A percentile compares a stretch with the other conserved stretches of the same genome.
Conservation (phyloP, 305 asterid species). For the Fraxinus dipetala region DNA sequence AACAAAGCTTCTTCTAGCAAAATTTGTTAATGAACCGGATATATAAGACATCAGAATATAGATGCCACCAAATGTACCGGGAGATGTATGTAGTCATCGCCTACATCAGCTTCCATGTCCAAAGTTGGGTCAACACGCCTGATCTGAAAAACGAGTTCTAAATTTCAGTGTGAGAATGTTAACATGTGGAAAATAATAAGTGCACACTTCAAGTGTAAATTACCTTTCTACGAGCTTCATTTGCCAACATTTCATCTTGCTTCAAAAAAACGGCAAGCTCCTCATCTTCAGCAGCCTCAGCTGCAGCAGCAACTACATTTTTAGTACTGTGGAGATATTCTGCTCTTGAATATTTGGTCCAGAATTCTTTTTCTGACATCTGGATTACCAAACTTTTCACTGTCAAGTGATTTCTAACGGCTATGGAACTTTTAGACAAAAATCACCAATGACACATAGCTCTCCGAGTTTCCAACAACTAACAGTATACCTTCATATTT, state of each 20-base stretch:
- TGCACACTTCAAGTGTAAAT: conserved; percentile 16
- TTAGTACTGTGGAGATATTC: conserved; percentile 84
- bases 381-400: conserved; percentile 29
- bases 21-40: conserved; percentile 20
- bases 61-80: conserved; percentile 51
- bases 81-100: conserved; percentile 89
- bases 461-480: not conserved
- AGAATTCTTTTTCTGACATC: conserved; percentile 84
- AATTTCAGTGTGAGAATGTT: conserved; percentile 19
- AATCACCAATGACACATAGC: conserved; percentile 13
- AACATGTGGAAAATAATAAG: not conserved
- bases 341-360: conserved; percentile 90
- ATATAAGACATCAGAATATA: conserved; percentile 22
- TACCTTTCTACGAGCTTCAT: conserved; percentile 94
- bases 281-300: conserved; percentile 99
- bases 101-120: conserved; percentile 94
- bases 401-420: not conserved
- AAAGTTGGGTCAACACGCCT: conserved; percentile 93
- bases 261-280: conserved; percentile 97
- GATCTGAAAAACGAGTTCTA: conserved; percentile 50
- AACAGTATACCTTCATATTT: not conserved
- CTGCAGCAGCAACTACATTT: conserved; percentile 94
- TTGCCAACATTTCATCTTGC: conserved; percentile 80
- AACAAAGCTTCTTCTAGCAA: conserved; percentile 19
- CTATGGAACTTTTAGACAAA: conserved; percentile 11